A percentile compares a stretch with the other conserved stretches of the same genome.
Conservation (phyloP, 2,329 filamentous ascomycete genomes). For the Fusarium chaquense region DNA sequence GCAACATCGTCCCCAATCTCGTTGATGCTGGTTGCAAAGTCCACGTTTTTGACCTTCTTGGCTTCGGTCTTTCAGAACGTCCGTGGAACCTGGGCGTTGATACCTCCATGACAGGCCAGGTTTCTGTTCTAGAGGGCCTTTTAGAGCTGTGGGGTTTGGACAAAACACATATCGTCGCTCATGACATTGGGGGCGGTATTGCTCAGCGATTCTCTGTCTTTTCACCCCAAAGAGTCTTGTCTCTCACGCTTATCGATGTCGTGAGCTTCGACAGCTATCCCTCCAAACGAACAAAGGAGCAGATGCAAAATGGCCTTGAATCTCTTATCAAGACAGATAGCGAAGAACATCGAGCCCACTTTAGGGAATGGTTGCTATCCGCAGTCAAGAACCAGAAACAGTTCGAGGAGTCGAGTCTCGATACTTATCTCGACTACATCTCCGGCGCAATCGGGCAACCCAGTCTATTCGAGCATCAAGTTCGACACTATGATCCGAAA, state of each 20-base stretch:
- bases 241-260: conserved; percentile 49
- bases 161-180: conserved; percentile 45
- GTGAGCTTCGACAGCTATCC: conserved; percentile 53
- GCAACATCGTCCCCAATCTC: conserved; percentile 46
- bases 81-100: conserved; percentile 47
- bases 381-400: conserved; percentile 37
- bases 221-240: conserved; percentile 38
- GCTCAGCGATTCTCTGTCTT: conserved; percentile 48
- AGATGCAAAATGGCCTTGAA: conserved; percentile 49
- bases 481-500: conserved; percentile 51
- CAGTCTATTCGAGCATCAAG: conserved; percentile 52
- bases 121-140: conserved; percentile 47
- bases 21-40: conserved; percentile 43
- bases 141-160: conserved; percentile 47
- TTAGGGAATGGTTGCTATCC: conserved; percentile 46
- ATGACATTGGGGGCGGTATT: conserved; percentile 52
- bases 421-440: conserved; percentile 49
- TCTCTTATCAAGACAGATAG: conserved; percentile 41
- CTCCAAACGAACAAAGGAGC: conserved; percentile 48
- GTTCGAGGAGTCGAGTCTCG: conserved; percentile 41
- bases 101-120: conserved; percentile 52
- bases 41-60: conserved; percentile 50
- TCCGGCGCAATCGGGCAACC: conserved; percentile 50
- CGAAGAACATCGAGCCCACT: conserved; percentile 44
- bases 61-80: conserved; percentile 51